These are phyloP conservation scores for Solanum dulcamara DNA, from an alignment of 257 asterid species.

Conservation along the genomic window DNA sequence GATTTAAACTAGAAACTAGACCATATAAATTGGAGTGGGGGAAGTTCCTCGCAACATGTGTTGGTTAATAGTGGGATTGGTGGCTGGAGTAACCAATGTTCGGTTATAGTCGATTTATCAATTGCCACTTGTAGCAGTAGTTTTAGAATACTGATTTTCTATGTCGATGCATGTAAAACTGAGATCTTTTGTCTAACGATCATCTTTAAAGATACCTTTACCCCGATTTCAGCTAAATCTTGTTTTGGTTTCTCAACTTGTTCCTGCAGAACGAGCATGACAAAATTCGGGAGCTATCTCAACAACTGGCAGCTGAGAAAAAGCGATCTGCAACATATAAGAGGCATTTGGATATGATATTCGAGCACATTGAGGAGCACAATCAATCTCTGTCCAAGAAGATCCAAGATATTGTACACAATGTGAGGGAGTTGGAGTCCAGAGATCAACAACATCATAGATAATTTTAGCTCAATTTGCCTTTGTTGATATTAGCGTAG, in stretches of 20 bases:
- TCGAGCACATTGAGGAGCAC: constrained; percentile 91
- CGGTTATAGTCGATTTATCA: neutral
- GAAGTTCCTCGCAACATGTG: neutral
- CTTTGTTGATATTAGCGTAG: neutral
- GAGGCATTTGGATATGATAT: constrained; percentile 81
- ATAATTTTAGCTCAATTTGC: constrained; percentile 7
- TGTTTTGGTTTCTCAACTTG: neutral
- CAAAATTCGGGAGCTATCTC: constrained; percentile 77
- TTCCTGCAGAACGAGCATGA: constrained; percentile 78
- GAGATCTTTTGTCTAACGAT: neutral
- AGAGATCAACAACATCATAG: constrained; percentile 37
- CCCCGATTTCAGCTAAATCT: neutral
- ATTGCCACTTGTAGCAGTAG: neutral
- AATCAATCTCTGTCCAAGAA: constrained; percentile 71
- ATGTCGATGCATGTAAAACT: neutral
- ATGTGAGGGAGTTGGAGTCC: constrained; percentile 71
- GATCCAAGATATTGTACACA: constrained; percentile 60
- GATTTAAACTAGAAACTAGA: neutral
- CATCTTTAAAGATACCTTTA: neutral
- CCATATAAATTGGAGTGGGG: neutral
- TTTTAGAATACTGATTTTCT: neutral
- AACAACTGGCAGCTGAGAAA: constrained; percentile 83
- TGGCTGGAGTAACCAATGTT: neutral
- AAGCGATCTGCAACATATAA: constrained; percentile 81
- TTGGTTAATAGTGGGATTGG: neutral